Evolutionary conservation across 108 stramenopile species (phyloP), one percentile per base, ranked within the genome.

Genomic region (Skeletonema potamos): DNA sequence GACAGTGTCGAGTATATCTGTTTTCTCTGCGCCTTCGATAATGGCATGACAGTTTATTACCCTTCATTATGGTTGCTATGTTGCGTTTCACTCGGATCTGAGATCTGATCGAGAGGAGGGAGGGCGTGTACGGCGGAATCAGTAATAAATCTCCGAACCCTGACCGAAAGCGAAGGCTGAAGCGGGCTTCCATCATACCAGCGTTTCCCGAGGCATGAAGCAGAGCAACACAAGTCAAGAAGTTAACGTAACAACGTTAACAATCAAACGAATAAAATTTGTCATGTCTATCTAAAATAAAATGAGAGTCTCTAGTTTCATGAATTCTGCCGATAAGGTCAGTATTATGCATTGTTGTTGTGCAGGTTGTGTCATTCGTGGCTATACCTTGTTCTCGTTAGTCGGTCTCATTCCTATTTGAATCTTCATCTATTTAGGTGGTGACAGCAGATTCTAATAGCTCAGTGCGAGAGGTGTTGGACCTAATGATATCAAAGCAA

Each of bases 241-340:
- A 41, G 15, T 4, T 13, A 41, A 41, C 3, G n/a, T n/a, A 13
- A n/a, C 15, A 41, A 41, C 39, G 39, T n/a, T n/a, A 13, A n/a
- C 15, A 41, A 41, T 15, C 15, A 41, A 15, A 2, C 13, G 4
- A n/a, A 41, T 15, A n/a, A 41, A 4, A 41, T 15, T 10, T 41
- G 39, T n/a, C n/a, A n/a, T n/a, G n/a, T n/a, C 20, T 20, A 57
- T 18, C 0, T 15, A 30, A 29, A 3, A 24, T 57, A 27, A n/a
- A n/a, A 57, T 57, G 56, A n/a, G 62, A 6, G 78, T 83, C 1
- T 17, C 26, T 22, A 68, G 48, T 51, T 83, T 83, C 59, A 84
- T 84, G 83, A 51, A n/a, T 11, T 74, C 79, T 12, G 62, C 58
- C 18, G 55, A 58, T 12, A 46, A 84, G 75, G 39, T 41, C 39